Base-by-base conservation (phyloP, 75 land plant species). In the Sequoia sempervirens region DNA sequence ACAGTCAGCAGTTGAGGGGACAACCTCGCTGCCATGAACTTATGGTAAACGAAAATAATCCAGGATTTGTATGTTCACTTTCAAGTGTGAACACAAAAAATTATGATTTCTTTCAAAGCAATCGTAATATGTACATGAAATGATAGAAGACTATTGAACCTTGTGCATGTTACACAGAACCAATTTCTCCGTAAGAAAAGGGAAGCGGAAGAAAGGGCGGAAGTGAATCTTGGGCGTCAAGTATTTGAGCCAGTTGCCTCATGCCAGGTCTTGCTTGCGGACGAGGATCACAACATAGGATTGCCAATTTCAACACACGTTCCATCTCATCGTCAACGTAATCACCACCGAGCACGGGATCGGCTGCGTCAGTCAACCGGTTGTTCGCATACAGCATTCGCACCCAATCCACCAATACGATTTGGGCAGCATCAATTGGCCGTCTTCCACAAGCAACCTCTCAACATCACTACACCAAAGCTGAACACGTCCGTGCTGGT, bases 361-460 rank as follows among this genome's bases (percentile, higher is more conserved):
- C 75, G 1, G 40, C 17, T 73, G 75, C 86, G 17, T 84, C 74
- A 26, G 30, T 32, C 53, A 87, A 30, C 38, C 50, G 30, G 1
- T 53, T 75, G n/a, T 46, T 68, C 68, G 69, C 45, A 85, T 89
- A 89, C 26, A 89, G 85, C 4, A 23, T 28, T 89, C 89, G 84
- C 50, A 74, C 90, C 90, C 90, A 89, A 52, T 89, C 85, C 17
- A 87, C 41, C 81, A 86, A 37, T 12, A 34, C 38, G 2, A 80
- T 47, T 37, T 53, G 9, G 3, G 76, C 23, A 20, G 68, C 61
- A 36, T 79, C 81, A 8, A 89, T 36, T 17, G 89, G 75, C 41
- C 32, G 2, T 38, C 41, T 74, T 7, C 41, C 76, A 38, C 76
- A 74, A 17, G 13, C 52, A 20, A 83, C 52, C 7, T 83, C 82